Evolutionary conservation across 192 early-diverging fungal genomes (phyloP), one percentile per base, ranked within the genome.

Genomic region (Glomus cerebriforme): DNA sequence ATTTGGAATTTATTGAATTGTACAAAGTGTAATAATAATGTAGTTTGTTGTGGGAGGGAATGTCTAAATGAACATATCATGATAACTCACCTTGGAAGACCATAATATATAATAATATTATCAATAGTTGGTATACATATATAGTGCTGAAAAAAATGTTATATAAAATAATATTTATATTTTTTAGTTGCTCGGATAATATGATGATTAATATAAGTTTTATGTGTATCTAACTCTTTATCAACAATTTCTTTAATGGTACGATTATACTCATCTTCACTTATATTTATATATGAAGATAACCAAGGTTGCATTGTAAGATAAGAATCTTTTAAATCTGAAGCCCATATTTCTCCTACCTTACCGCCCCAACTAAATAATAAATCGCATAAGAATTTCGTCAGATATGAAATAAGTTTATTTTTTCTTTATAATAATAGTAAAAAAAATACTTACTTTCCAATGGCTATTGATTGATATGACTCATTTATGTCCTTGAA

Each of bases 251-350:
- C 32, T 39, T 68, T 68, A 19, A 68, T 68, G 8, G 34, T 68
- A 39, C 19, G 34, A 68, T 68, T 68, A 39, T 68, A 68, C 39
- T 68, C 66, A 37, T 68, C 66, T 37, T 68, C 66, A n/a, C 39
- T 73, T 54, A 73, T 47, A 2, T 26, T 9, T 1, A 43, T 73
- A 54, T 27, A 58, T 49, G 39, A 26, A 31, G 71, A 37, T 45
- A 73, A 58, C 71, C 71, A 73, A 73, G 71, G 71, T 54, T 73
- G 39, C 26, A 73, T 73, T 54, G 71, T 32, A 29, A 73, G 29
- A 49, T 45, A 54, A 8, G 26, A 10, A 0, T 73, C 31, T 49
- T 73, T 73, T 73, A 73, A 73, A 34, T 73, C 19, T 3, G 39
- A 19, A 15, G 71, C 47, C 29, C 43, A 49, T n/a, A 73, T 73